These are phyloP conservation scores for Aspergillus thermomutatus DNA, from an alignment of 2,329 filamentous ascomycete species.

Conservation along the genomic window DNA sequence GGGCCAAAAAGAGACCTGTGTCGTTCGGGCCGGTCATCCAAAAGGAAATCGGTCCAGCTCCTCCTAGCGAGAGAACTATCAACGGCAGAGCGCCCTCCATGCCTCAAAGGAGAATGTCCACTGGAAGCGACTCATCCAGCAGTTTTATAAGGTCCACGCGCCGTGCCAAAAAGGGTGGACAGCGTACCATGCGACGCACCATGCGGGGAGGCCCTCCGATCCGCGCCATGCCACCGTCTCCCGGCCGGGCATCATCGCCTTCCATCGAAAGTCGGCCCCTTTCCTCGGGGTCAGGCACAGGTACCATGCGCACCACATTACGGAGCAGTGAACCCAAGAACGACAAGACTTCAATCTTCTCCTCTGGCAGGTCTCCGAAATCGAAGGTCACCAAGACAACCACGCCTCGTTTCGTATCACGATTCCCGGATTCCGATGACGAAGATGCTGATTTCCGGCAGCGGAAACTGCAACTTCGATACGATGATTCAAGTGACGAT, in stretches of 20 bases:
- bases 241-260: constrained; percentile 56
- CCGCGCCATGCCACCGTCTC: constrained; percentile 35
- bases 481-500: constrained; percentile 72
- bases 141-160: constrained; percentile 71
- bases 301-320: constrained; percentile 47
- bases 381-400: constrained; percentile 24
- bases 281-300: constrained; percentile 40
- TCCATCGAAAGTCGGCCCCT: constrained; percentile 51
- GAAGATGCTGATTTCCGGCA: constrained; percentile 47
- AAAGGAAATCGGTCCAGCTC: constrained; percentile 8
- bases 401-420: constrained; percentile 37
- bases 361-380: constrained; percentile 36
- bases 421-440: constrained; percentile 63
- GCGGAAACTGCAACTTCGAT: constrained; percentile 54
- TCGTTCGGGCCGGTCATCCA: constrained; percentile 22
- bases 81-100: constrained; percentile 5
- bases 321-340: constrained; percentile 46
- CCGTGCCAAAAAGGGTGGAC: constrained; percentile 43
- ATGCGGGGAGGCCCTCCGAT: constrained; percentile 58
- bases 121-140: constrained; percentile 66
- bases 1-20: constrained; percentile 15
- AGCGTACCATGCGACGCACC: constrained; percentile 65
- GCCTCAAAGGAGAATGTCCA: constrained; percentile 56
- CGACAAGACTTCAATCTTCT: constrained; percentile 41
- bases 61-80: constrained; percentile 3